phyloP scores from a whole-genome alignment of 371 early-diverging fungal genomes.

The Lichtheimia ramosa region DNA sequence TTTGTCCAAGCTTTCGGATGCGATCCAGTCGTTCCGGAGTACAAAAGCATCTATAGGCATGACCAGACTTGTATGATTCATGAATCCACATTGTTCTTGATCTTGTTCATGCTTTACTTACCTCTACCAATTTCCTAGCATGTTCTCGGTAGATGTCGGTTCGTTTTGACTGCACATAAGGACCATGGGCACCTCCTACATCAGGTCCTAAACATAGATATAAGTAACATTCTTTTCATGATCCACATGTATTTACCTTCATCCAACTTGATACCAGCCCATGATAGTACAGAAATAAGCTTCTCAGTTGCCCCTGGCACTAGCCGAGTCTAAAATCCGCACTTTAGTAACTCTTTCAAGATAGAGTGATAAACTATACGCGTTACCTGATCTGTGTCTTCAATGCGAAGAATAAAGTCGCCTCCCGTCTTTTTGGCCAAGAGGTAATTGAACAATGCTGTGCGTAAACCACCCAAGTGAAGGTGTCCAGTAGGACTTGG shows the following conservation, averaged over 20 bases:
- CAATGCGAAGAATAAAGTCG: slow-evolving; percentile 85
- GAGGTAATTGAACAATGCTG: slow-evolving; percentile 90
- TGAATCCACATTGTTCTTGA: too few relatives aligned
- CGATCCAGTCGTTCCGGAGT: slow-evolving; percentile 68
- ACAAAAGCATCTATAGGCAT: slow-evolving; percentile 94
- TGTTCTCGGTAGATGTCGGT: slow-evolving; percentile 68
- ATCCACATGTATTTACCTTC: too few relatives aligned
- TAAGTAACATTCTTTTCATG: not conserved
- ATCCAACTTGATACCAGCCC: slow-evolving; percentile 82
- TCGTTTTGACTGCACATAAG: slow-evolving; percentile 84
- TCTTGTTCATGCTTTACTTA: slow-evolving; percentile 4
- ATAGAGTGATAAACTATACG: not conserved
- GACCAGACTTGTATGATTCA: slow-evolving; percentile 40
- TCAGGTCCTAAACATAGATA: slow-evolving; percentile 52
- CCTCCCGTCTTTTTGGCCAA: slow-evolving; percentile 77
- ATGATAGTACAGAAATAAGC: slow-evolving; percentile 65
- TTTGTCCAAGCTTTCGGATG: slow-evolving; percentile 57
- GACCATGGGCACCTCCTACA: slow-evolving; percentile 59
- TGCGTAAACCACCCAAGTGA: slow-evolving; percentile 93
- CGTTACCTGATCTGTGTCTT: slow-evolving; percentile 88
- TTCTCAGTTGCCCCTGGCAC: slow-evolving; percentile 79
- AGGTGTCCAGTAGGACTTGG: slow-evolving; percentile 94
- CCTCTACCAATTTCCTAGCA: slow-evolving; percentile 68
- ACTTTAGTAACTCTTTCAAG: not conserved
- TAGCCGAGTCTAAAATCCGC: slow-evolving; percentile 61